Evolutionary conservation across 2,329 filamentous ascomycete species (phyloP).

Genomic region (Metarhizium sp.): DNA sequence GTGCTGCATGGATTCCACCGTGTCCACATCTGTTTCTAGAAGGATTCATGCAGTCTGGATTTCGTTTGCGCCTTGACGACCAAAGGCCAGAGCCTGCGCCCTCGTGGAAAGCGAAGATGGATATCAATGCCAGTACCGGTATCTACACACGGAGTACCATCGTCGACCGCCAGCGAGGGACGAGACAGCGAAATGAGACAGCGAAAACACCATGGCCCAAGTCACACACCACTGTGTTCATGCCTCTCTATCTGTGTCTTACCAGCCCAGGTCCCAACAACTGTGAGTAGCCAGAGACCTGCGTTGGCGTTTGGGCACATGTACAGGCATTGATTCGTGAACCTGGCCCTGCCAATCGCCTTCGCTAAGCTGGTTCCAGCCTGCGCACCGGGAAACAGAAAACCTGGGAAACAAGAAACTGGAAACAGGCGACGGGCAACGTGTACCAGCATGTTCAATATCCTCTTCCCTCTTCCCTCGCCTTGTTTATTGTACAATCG

Average conservation of each 20-base stretch:
- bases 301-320: neutral
- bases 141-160: neutral
- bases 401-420: neutral
- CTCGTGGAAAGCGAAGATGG: too few species aligned
- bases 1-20: neutral
- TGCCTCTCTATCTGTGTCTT: neutral
- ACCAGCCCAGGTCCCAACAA: neutral
- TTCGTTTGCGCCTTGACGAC: too few species aligned
- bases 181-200: neutral
- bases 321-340: neutral
- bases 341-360: neutral
- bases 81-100: too few species aligned
- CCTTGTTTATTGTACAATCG: too few species aligned
- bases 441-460: too few species aligned
- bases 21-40: neutral
- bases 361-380: neutral
- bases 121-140: too few species aligned
- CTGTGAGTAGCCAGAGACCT: neutral
- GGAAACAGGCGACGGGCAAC: neutral
- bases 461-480: too few species aligned
- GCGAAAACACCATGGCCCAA: neutral
- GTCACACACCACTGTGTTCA: constrained; percentile 1
- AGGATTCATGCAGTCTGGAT: neutral
- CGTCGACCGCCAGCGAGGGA: neutral
- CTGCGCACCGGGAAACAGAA: neutral